A percentile compares a stretch with the other conserved stretches of the same genome.
phyloP scores from a whole-genome alignment of 2,329 filamentous ascomycete genomes.

The Aspergillus nomiae region DNA sequence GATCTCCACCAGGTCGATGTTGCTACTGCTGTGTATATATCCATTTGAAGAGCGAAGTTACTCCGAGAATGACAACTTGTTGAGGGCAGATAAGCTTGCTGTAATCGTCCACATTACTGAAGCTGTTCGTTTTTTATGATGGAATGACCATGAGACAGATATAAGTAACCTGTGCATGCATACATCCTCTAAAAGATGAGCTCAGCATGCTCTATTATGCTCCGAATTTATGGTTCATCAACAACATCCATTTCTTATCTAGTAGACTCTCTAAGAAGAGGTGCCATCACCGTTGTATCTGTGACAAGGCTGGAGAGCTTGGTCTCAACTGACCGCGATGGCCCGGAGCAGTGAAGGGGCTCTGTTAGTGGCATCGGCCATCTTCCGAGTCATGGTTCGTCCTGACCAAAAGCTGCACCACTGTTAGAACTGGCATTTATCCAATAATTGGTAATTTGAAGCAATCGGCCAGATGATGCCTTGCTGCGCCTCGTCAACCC shows the following conservation, averaged over 20 bases:
- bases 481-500: constrained; percentile 4
- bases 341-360: not conserved
- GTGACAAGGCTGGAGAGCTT: not conserved
- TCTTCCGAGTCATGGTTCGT: not conserved
- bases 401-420: not conserved
- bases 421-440: not conserved
- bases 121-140: too few relatives aligned
- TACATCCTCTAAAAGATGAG: not conserved
- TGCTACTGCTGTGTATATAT: not conserved
- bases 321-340: not conserved
- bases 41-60: not conserved
- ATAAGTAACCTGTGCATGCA: not conserved
- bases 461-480: not conserved
- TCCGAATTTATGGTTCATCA: not conserved
- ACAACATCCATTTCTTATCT: not conserved
- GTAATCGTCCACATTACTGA: too few relatives aligned
- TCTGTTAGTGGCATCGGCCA: not conserved
- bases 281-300: not conserved
- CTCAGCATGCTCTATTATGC: not conserved
- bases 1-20: not conserved
- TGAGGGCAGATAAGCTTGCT: not conserved
- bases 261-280: not conserved
- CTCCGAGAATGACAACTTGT: not conserved
- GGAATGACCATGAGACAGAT: not conserved
- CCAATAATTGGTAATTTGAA: not conserved